phyloP scores from a whole-genome alignment of 2,329 filamentous ascomycete species.

The Rhinocladiella mackenziei region DNA sequence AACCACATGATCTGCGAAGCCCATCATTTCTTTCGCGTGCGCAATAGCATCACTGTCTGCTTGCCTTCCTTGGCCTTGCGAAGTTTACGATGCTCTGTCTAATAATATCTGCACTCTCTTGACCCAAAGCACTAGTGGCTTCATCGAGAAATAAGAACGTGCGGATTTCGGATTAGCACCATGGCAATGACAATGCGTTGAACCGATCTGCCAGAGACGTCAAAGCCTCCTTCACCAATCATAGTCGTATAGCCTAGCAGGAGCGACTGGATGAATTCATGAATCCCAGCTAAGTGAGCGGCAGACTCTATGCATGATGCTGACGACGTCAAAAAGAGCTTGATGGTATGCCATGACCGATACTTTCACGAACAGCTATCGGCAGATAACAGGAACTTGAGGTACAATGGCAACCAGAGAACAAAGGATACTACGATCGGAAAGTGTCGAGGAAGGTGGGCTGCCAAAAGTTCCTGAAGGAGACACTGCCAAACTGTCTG shows the following conservation, averaged over 20 bases:
- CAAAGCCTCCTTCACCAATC: conserved; percentile 65
- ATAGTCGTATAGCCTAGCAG: conserved; percentile 67
- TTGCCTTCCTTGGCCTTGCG: conserved; percentile 29
- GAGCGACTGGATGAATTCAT: conserved; percentile 71
- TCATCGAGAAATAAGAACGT: conserved; percentile 79
- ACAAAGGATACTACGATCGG: conserved; percentile 56
- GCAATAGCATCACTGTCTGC: conserved; percentile 75
- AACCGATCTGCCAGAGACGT: conserved; percentile 74
- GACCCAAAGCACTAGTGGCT: conserved; percentile 76
- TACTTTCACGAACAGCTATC: conserved; percentile 48
- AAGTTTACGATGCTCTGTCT: conserved; percentile 53
- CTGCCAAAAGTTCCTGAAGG: conserved; percentile 5
- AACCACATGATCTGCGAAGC: conserved; percentile 66
- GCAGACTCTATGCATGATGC: conserved; percentile 45
- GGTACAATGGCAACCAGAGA: conserved; percentile 58
- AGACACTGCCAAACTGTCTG: conserved; percentile 16
- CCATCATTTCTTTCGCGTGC: conserved; percentile 83
- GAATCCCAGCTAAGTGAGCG: conserved; percentile 59
- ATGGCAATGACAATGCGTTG: conserved; percentile 79
- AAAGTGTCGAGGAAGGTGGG: conserved; percentile 53
- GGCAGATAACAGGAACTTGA: conserved; percentile 58
- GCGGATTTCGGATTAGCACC: conserved; percentile 67
- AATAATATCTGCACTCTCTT: conserved; percentile 61
- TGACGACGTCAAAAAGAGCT: conserved; percentile 50
- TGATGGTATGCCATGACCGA: conserved; percentile 68